phyloP scores from a whole-genome alignment of 2,329 filamentous ascomycete genomes.

The Fonsecaea erecta region DNA sequence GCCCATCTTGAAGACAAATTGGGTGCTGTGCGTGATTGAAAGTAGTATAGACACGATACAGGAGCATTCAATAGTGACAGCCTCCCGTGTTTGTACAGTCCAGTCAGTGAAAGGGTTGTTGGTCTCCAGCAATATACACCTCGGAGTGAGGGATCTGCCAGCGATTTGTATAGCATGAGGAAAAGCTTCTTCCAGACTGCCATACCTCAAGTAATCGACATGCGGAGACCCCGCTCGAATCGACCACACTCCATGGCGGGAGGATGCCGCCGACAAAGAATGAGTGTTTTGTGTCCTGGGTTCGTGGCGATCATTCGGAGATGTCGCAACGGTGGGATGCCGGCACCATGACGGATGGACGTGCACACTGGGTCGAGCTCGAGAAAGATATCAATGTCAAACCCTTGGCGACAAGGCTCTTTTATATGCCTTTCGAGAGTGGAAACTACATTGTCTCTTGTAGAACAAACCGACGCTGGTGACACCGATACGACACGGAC shows the following conservation, averaged over 20 bases:
- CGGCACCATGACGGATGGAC: background rate
- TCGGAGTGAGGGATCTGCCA: background rate
- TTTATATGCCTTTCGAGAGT: background rate
- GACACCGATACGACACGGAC: background rate
- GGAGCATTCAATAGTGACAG: background rate
- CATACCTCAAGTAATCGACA: no score
- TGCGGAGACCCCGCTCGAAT: no score
- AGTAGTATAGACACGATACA: background rate
- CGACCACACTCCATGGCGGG: background rate
- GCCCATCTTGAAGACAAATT: background rate
- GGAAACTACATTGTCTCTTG: background rate
- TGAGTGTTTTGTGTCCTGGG: background rate
- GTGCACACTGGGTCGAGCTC: background rate
- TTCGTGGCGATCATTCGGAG: background rate
- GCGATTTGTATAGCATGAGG: background rate
- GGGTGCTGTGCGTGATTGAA: background rate
- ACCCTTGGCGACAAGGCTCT: background rate
- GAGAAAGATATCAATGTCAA: background rate
- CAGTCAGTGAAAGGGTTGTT: background rate
- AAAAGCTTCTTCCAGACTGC: background rate
- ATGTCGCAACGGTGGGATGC: background rate
- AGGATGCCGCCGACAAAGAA: background rate
- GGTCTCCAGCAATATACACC: background rate
- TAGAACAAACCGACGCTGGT: background rate
- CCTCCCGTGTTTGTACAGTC: background rate